These are phyloP conservation scores for Alternaria conjuncta DNA, from an alignment of 2,329 filamentous ascomycete species.

Conservation along the genomic window DNA sequence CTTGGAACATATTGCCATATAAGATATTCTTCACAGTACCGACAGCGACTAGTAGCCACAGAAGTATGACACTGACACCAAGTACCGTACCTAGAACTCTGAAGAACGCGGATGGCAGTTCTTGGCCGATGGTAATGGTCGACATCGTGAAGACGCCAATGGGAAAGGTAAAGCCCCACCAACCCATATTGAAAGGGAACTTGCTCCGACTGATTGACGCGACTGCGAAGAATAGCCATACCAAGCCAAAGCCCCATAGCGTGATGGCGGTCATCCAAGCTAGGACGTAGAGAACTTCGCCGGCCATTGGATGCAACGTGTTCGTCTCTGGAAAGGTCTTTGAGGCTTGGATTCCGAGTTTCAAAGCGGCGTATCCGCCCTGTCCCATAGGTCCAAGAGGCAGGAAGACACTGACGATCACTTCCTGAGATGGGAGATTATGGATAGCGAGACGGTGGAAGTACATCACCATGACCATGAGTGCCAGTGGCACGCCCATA, in stretches of 20 bases:
- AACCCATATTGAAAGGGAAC: slow-evolving; percentile 68
- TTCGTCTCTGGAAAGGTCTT: slow-evolving; percentile 49
- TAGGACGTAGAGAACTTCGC: slow-evolving; percentile 64
- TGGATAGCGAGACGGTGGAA: slow-evolving; percentile 72
- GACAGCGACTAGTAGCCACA: slow-evolving; percentile 62
- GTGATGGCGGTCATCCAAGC: slow-evolving; percentile 60
- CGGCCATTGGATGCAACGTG: slow-evolving; percentile 50
- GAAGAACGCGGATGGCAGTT: slow-evolving; percentile 64
- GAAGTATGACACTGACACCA: slow-evolving; percentile 55
- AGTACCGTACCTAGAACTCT: slow-evolving; percentile 60
- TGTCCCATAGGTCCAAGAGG: slow-evolving; percentile 71
- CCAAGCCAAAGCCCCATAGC: slow-evolving; percentile 62
- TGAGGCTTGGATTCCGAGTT: slow-evolving; percentile 55
- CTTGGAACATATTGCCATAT: slow-evolving; percentile 59
- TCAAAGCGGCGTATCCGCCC: slow-evolving; percentile 66
- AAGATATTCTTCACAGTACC: slow-evolving; percentile 57
- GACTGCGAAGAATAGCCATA: slow-evolving; percentile 62
- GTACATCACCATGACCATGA: slow-evolving; percentile 69
- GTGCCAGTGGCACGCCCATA: slow-evolving; percentile 65
- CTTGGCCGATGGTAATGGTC: slow-evolving; percentile 55
- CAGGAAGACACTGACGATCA: slow-evolving; percentile 71
- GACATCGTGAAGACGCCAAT: slow-evolving; percentile 56
- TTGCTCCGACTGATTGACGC: slow-evolving; percentile 52
- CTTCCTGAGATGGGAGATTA: slow-evolving; percentile 68
- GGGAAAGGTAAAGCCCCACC: slow-evolving; percentile 68